A percentile compares a stretch with the other conserved stretches of the same genome.
phyloP scores from a whole-genome alignment of 2,329 filamentous ascomycete species.

The Proliferodiscus dingleyae region DNA sequence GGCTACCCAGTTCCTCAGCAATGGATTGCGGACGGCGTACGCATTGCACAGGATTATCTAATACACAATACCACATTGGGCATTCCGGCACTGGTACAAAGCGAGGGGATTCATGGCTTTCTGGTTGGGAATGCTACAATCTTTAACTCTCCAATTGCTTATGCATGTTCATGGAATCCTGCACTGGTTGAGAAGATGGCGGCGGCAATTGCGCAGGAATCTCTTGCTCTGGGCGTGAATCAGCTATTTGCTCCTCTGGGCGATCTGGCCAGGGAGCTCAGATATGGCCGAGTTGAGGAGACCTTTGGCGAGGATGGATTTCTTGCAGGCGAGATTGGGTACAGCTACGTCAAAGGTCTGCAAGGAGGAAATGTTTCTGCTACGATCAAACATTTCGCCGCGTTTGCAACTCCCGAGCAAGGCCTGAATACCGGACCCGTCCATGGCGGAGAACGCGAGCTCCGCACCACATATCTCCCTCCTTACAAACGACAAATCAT shows the following conservation, averaged over 20 bases:
- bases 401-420: slow-evolving; percentile 64
- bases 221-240: slow-evolving; percentile 63
- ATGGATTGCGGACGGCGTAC: slow-evolving; percentile 58
- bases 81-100: slow-evolving; percentile 69
- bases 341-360: slow-evolving; percentile 55
- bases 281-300: slow-evolving; percentile 71
- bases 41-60: slow-evolving; percentile 64
- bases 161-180: slow-evolving; percentile 67
- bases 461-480: slow-evolving; percentile 52
- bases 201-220: slow-evolving; percentile 58
- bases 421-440: slow-evolving; percentile 62
- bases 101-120: slow-evolving; percentile 70
- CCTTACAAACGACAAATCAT: slow-evolving; percentile 66
- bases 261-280: slow-evolving; percentile 65
- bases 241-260: slow-evolving; percentile 68
- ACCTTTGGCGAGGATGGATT: slow-evolving; percentile 66
- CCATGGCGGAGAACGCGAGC: slow-evolving; percentile 48
- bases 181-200: slow-evolving; percentile 63
- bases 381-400: slow-evolving; percentile 73
- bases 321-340: slow-evolving; percentile 62
- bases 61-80: slow-evolving; percentile 61
- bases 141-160: slow-evolving; percentile 72
- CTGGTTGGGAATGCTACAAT: slow-evolving; percentile 69
- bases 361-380: slow-evolving; percentile 62
- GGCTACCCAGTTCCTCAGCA: slow-evolving; percentile 62